Percentiles rank a stretch among this genome's conserved stretches.
Conservation (phyloP, 257 asterid genomes). For the Solanum commersonii region DNA sequence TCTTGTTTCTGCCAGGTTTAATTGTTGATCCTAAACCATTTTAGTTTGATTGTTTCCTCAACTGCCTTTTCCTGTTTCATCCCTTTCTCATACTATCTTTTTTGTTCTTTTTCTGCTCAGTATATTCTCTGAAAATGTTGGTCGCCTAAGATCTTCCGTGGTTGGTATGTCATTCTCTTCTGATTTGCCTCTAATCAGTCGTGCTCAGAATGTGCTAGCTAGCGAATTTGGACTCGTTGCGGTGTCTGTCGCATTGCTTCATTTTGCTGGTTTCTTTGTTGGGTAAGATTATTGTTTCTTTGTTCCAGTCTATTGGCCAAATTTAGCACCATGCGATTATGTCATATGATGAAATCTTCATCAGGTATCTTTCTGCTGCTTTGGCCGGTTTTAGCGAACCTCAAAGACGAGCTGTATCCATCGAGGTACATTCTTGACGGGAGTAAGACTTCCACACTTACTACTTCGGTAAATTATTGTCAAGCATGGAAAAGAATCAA, state of each 20-base stretch:
- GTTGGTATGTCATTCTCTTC: conserved; percentile 41
- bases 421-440: conserved; percentile 41
- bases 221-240: conserved; percentile 54
- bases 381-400: conserved; percentile 68
- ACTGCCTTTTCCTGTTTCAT: neutral
- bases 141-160: conserved; percentile 47
- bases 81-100: neutral
- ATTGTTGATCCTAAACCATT: neutral
- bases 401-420: conserved; percentile 84
- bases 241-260: conserved; percentile 61
- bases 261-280: conserved; percentile 75
- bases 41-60: neutral
- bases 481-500: neutral
- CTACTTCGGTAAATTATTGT: neutral
- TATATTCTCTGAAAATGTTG: conserved; percentile 71
- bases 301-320: neutral
- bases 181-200: conserved; percentile 32
- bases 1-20: conserved; percentile 75
- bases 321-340: neutral
- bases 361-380: conserved; percentile 73
- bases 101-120: conserved; percentile 21
- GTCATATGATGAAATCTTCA: neutral
- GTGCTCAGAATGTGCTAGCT: conserved; percentile 36
- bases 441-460: neutral
- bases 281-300: conserved; percentile 40